Evolutionary conservation across 169 alveolate genomes (phyloP).

Genomic region (Cytauxzoon felis): DNA sequence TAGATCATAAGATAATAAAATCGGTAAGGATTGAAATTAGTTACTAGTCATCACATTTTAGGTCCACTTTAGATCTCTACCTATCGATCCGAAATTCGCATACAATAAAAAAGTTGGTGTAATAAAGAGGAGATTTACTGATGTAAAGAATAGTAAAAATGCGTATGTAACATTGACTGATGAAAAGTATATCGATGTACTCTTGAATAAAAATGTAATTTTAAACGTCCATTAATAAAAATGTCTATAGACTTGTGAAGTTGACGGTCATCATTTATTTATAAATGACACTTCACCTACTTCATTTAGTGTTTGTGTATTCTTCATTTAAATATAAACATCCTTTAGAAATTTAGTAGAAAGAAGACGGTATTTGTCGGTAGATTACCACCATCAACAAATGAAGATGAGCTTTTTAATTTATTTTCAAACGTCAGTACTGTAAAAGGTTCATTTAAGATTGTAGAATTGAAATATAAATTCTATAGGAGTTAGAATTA

Average conservation of each 20-base stretch:
- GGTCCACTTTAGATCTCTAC: slow-evolving; percentile 49
- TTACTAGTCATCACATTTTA: slow-evolving; percentile 18
- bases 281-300: slow-evolving; percentile 23
- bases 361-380: slow-evolving; percentile 60
- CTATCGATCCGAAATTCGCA: slow-evolving; percentile 56
- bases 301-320: slow-evolving; percentile 29
- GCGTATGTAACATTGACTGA: slow-evolving; percentile 55
- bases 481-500: slow-evolving; percentile 22
- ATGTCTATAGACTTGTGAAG: slow-evolving; percentile 44
- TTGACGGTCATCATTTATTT: slow-evolving; percentile 48
- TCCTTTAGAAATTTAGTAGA: slow-evolving; percentile 40
- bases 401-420: slow-evolving; percentile 45
- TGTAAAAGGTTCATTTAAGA: slow-evolving; percentile 51
- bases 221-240: background rate
- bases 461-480: background rate
- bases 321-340: background rate
- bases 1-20: slow-evolving; percentile 57
- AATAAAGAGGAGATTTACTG: slow-evolving; percentile 51
- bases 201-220: slow-evolving; percentile 25
- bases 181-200: slow-evolving; percentile 34
- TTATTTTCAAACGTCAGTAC: slow-evolving; percentile 40
- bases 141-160: slow-evolving; percentile 55
- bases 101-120: slow-evolving; percentile 57
- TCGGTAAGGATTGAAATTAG: slow-evolving; percentile 33
- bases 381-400: slow-evolving; percentile 48